phyloP scores from a whole-genome alignment of 164 flowering plant genomes.

The Santalum album region DNA sequence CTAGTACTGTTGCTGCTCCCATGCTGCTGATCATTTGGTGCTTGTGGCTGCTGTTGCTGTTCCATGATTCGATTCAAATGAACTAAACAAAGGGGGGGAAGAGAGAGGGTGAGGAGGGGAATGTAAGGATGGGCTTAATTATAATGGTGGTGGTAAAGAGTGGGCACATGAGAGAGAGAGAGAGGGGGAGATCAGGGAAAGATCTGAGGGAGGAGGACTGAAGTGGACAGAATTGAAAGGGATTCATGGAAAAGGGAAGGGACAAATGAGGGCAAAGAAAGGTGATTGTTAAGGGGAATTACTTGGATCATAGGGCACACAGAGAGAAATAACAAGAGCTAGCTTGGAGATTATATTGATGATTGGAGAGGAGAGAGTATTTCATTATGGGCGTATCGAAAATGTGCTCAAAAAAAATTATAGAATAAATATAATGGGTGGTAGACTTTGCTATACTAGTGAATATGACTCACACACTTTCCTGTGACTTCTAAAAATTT shows the following conservation, averaged over 20 bases:
- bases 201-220: slow-evolving; percentile 86
- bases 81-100: slow-evolving; percentile 14
- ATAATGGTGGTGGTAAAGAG: slow-evolving; percentile 14
- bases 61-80: slow-evolving; percentile 10
- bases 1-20: slow-evolving; percentile 10
- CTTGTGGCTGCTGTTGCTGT: slow-evolving; percentile 29
- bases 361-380: no score
- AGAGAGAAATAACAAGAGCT: slow-evolving; percentile 7
- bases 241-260: slow-evolving; percentile 49
- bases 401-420: no score
- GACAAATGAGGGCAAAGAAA: slow-evolving; percentile 67
- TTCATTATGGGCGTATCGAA: no score
- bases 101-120: no score
- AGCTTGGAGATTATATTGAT: neutral
- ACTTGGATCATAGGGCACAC: slow-evolving; percentile 48
- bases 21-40: slow-evolving; percentile 20
- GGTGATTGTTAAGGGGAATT: slow-evolving; percentile 37
- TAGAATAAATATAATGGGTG: no score
- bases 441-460: no score
- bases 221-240: slow-evolving; percentile 70
- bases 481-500: no score
- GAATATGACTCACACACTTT: no score
- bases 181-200: slow-evolving; percentile 42
- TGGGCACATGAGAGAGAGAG: slow-evolving; percentile 11
- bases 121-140: slow-evolving; percentile 9